Evolutionary conservation across 2,329 filamentous ascomycete genomes (phyloP), one percentile per base, ranked within the genome.

Genomic region (Trichoderma arundinaceum): DNA sequence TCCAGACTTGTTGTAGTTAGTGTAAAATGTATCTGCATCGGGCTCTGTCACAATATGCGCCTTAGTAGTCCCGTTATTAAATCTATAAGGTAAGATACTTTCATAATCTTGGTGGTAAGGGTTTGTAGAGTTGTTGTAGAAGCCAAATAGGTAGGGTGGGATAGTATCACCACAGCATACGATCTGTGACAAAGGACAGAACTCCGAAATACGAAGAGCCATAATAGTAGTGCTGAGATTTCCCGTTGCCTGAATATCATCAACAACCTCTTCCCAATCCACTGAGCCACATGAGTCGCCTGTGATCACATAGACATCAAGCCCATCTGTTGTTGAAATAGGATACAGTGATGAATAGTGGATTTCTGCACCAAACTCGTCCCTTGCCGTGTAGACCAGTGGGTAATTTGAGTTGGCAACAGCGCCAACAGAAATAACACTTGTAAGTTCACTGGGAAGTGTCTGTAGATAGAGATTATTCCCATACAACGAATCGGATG

Each of bases 61-160:
- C 19, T 46, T 33, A 8, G 54, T 58, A 35, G n/a, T 19, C 6
- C 54, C 54, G 10, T 44, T 46, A 10, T 58, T 58, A 46, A 58
- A 58, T 12, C 54, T 39, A 39, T 58, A 58, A 13, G 54, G 54
- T 5, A 58, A 4, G 2, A 58, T 13, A 22, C 54, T 28, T 32
- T 58, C 54, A 32, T 58, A 46, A 19, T 58, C 54, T 19, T 7
- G n/a, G 4, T 44, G 13, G 35, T 32, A 58, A 10, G 54, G 54
- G 35, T 58, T 35, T 19, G 54, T 46, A 12, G 28, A 9, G 17
- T 17, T 46, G 12, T 17, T 44, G 15, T 44, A 58, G 19, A 58
- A 58, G 22, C 54, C 54, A 17, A 58, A 33, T 46, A 58, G n/a
- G 10, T 58, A 46, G 15, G 54, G 54, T 4, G 54, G 54, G 54